phyloP scores from a whole-genome alignment of 1,284 basidiomycete species.

The Porogramme epimiltina region DNA sequence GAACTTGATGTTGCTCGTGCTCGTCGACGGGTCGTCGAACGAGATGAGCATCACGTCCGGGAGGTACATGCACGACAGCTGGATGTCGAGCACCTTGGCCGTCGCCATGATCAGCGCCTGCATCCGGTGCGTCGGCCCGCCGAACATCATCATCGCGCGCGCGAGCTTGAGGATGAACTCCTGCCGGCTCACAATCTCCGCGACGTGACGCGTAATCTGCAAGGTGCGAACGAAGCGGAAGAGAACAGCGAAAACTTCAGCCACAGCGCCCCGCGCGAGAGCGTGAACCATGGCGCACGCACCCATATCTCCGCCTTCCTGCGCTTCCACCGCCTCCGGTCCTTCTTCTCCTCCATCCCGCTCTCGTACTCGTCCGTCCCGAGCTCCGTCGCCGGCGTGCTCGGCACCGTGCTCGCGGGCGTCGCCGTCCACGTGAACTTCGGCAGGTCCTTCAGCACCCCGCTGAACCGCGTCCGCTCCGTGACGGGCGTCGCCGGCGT shows the following conservation, averaged over 20 bases:
- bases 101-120: constrained; percentile 88
- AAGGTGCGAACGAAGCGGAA: neutral
- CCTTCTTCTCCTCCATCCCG: constrained; percentile 30
- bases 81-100: constrained; percentile 83
- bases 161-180: constrained; percentile 90
- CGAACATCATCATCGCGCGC: constrained; percentile 94
- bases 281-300: constrained; percentile 36
- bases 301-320: constrained; percentile 82
- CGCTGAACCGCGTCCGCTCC: constrained; percentile 32
- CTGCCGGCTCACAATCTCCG: constrained; percentile 84
- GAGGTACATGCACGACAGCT: constrained; percentile 84
- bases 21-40: constrained; percentile 83
- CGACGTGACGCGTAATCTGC: constrained; percentile 89
- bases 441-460: constrained; percentile 36
- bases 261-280: neutral
- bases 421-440: constrained; percentile 26
- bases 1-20: constrained; percentile 86
- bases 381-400: constrained; percentile 25
- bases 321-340: constrained; percentile 49
- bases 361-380: constrained; percentile 32
- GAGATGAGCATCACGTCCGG: constrained; percentile 84
- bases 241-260: neutral
- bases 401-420: constrained; percentile 24
- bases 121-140: constrained; percentile 87
- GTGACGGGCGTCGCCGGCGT: constrained; percentile 1